Conservation (phyloP, 1,284 basidiomycete species). For the Sanghuangporus baumii region DNA sequence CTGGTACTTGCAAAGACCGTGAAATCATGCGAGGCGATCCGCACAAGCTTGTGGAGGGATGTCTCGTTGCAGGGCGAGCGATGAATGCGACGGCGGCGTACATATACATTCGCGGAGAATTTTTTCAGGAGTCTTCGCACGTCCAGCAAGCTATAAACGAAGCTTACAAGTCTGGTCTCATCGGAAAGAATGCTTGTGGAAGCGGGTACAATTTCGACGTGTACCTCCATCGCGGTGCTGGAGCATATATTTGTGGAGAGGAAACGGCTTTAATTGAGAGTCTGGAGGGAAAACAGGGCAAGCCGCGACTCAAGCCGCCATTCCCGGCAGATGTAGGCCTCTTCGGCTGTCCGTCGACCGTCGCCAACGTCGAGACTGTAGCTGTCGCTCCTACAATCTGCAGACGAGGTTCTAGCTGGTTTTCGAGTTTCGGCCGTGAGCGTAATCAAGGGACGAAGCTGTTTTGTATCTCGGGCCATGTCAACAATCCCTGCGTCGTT, state of each 20-base stretch:
- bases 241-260: conserved; percentile 98
- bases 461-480: conserved; percentile 94
- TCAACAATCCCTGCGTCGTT: conserved; percentile 97
- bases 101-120: conserved; percentile 99
- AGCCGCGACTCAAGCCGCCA: conserved; percentile 97
- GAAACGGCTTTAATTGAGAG: conserved; percentile 98
- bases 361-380: conserved; percentile 98
- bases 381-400: conserved; percentile 97
- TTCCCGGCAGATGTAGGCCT: conserved; percentile 98
- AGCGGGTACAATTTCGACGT: conserved; percentile 95
- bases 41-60: conserved; percentile 97
- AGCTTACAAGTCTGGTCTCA: conserved; percentile 87
- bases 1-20: conserved; percentile 98
- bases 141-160: conserved; percentile 94
- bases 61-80: conserved; percentile 92
- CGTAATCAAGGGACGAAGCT: conserved; percentile 96
- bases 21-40: conserved; percentile 98
- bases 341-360: conserved; percentile 95
- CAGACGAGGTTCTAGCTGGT: conserved; percentile 89
- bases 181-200: conserved; percentile 91
- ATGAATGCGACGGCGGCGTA: conserved; percentile 99
- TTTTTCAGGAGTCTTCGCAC: conserved; percentile 92
- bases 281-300: conserved; percentile 96
- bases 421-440: conserved; percentile 87
- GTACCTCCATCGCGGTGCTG: conserved; percentile 94